Evolutionary conservation across 768 basidiomycete genomes (phyloP).

Genomic region (Psilocybe sp.): DNA sequence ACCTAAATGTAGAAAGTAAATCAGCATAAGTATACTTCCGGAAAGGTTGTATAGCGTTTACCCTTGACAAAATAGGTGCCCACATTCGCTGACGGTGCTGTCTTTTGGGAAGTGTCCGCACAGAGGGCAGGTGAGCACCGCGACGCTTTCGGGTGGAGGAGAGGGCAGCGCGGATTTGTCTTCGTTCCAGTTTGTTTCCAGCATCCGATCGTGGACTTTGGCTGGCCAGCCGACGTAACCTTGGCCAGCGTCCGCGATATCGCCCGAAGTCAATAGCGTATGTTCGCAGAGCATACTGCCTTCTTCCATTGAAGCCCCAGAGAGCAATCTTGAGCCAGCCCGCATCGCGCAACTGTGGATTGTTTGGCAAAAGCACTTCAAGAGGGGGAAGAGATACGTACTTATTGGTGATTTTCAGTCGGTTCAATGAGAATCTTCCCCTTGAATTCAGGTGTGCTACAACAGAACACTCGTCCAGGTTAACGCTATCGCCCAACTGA

Average conservation of each 20-base stretch:
- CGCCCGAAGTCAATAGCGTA: slow-evolving; percentile 43
- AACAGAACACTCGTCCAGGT: slow-evolving; percentile 43
- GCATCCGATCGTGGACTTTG: slow-evolving; percentile 14
- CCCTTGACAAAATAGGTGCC: slow-evolving; percentile 27
- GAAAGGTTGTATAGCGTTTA: slow-evolving; percentile 4
- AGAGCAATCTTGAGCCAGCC: slow-evolving; percentile 42
- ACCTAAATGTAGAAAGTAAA: slow-evolving; percentile 9
- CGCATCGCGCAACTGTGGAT: slow-evolving; percentile 37
- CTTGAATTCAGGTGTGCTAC: slow-evolving; percentile 48
- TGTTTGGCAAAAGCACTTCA: background rate
- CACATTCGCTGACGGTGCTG: slow-evolving; percentile 27
- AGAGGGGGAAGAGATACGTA: slow-evolving; percentile 9
- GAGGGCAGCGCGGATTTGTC: slow-evolving; percentile 3
- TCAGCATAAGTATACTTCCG: background rate
- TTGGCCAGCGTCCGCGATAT: slow-evolving; percentile 37
- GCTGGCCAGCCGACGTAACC: slow-evolving; percentile 46
- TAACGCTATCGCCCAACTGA: slow-evolving; percentile 41
- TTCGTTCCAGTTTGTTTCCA: background rate
- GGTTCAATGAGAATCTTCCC: slow-evolving; percentile 42
- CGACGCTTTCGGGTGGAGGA: background rate
- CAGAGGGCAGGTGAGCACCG: slow-evolving; percentile 26
- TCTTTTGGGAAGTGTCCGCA: slow-evolving; percentile 29
- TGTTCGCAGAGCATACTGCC: slow-evolving; percentile 48
- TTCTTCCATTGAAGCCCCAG: slow-evolving; percentile 50
- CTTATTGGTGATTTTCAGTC: slow-evolving; percentile 38